These are phyloP conservation scores for Arthrobotrys megalospora DNA, from an alignment of 2,329 filamentous ascomycete genomes.

Conservation along the genomic window DNA sequence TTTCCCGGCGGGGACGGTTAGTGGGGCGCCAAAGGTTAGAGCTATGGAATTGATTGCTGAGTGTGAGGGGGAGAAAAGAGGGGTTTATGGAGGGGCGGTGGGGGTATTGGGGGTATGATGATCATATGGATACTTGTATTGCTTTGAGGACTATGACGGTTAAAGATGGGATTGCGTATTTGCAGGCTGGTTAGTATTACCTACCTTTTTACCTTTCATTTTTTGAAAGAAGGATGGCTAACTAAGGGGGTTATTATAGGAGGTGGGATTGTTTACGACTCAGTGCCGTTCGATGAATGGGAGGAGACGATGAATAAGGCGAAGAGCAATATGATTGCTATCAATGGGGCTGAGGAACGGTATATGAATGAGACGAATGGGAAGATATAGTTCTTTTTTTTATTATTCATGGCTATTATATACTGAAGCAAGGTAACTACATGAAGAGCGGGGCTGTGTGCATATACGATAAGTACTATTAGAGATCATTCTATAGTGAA, in stretches of 20 bases:
- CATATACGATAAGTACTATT: no score
- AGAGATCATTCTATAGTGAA: no score
- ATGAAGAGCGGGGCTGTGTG: no score
- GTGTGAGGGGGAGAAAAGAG: slow-evolving; percentile 91
- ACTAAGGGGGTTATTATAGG: slow-evolving; percentile 68
- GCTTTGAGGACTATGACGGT: slow-evolving; percentile 92
- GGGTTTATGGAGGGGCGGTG: slow-evolving; percentile 94
- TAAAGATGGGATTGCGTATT: slow-evolving; percentile 90
- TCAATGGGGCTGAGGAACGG: slow-evolving; percentile 83
- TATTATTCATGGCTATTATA: neutral
- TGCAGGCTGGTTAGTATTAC: slow-evolving; percentile 76
- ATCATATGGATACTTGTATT: slow-evolving; percentile 76
- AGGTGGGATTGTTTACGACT: slow-evolving; percentile 95
- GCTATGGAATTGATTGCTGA: slow-evolving; percentile 98
- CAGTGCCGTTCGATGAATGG: slow-evolving; percentile 90
- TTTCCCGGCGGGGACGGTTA: slow-evolving; percentile 98
- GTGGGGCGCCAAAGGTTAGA: slow-evolving; percentile 92
- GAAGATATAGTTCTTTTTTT: slow-evolving; percentile 19
- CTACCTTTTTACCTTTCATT: neutral
- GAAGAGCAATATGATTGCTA: slow-evolving; percentile 88
- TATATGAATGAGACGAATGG: slow-evolving; percentile 67
- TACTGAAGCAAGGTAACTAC: no score
- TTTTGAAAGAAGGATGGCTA: neutral
- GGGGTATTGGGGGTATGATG: slow-evolving; percentile 95
- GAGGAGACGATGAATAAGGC: slow-evolving; percentile 98